phyloP scores from a whole-genome alignment of 805 yeast species.

The Sporopachydermia quercuum region DNA sequence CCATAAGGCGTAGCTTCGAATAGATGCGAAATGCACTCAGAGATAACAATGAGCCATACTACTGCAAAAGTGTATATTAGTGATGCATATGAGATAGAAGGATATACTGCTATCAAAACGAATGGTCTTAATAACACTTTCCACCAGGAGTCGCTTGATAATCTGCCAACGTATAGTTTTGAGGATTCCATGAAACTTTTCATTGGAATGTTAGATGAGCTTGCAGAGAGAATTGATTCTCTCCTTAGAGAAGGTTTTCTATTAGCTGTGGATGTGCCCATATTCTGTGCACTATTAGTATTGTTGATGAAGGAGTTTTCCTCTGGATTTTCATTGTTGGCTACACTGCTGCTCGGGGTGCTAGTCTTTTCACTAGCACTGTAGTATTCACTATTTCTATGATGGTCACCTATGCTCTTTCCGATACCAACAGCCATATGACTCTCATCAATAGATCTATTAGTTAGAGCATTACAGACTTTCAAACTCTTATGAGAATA shows the following conservation, averaged over 20 bases:
- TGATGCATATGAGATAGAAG: slow-evolving; percentile 35
- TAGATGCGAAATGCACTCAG: slow-evolving; percentile 38
- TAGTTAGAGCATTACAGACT: no score
- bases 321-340: no score
- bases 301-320: no score
- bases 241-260: neutral
- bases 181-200: slow-evolving; percentile 21
- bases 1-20: slow-evolving; percentile 31
- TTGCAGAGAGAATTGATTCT: neutral
- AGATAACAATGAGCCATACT: slow-evolving; percentile 48
- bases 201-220: neutral
- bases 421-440: no score
- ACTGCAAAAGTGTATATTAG: slow-evolving; percentile 40
- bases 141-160: slow-evolving; percentile 35
- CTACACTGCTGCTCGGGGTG: no score
- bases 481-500: no score
- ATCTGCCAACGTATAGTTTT: slow-evolving; percentile 32
- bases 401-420: no score
- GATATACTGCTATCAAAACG: slow-evolving; percentile 31
- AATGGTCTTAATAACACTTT: slow-evolving; percentile 42
- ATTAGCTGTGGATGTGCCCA: no score
- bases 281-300: no score
- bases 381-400: no score
- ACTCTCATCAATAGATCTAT: no score
- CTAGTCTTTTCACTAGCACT: no score